phyloP scores from a whole-genome alignment of 2,329 filamentous ascomycete genomes.

The Phyllosticta citribraziliensis region DNA sequence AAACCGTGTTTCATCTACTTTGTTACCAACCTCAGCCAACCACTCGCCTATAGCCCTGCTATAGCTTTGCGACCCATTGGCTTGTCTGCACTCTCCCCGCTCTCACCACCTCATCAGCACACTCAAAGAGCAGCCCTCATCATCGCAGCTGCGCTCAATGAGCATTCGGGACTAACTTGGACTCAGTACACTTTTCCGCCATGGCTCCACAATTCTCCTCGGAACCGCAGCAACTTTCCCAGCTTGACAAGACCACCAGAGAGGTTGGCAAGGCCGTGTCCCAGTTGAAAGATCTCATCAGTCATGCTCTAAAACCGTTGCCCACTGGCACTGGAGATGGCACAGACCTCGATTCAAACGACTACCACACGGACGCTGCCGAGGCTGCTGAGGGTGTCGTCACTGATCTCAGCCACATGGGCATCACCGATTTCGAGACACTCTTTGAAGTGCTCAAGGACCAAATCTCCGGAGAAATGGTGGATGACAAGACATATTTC shows the following conservation, averaged over 20 bases:
- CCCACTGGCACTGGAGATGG: constrained; percentile 34
- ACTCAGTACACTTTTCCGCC: not conserved
- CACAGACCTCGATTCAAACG: constrained; percentile 25
- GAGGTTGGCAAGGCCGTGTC: constrained; percentile 4
- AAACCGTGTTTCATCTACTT: not conserved
- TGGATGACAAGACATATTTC: constrained; percentile 53
- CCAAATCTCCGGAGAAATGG: constrained; percentile 39
- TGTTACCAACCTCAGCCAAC: not conserved
- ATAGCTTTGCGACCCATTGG: not conserved
- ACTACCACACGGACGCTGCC: constrained; percentile 20
- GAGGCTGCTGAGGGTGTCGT: constrained; percentile 25
- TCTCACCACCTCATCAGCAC: not conserved
- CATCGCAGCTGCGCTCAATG: no score
- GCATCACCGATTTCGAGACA: constrained; percentile 26
- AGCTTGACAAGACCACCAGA: constrained; percentile 6
- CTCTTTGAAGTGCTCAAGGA: constrained; percentile 27
- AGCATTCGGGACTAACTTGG: not conserved
- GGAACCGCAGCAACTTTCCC: constrained; percentile 7
- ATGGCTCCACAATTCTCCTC: constrained; percentile 5
- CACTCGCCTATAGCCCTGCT: not conserved
- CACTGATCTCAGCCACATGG: constrained; percentile 23
- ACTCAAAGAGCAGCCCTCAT: not conserved
- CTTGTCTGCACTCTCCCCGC: not conserved
- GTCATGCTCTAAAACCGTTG: constrained; percentile 20
- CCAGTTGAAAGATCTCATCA: constrained; percentile 18